phyloP scores from a whole-genome alignment of 768 basidiomycete species.

The Clavulina sp. region DNA sequence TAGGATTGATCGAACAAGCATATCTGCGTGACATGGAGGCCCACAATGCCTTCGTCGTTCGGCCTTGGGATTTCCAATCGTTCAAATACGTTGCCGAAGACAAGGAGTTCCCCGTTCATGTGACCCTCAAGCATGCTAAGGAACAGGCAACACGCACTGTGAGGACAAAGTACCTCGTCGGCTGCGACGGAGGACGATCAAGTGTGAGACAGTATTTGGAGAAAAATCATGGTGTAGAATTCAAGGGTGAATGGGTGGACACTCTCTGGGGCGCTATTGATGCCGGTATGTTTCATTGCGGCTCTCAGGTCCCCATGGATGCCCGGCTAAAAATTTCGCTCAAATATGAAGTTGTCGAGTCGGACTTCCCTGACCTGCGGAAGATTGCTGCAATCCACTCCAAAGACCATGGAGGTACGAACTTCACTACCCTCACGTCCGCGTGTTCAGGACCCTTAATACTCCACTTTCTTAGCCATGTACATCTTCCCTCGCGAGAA shows the following conservation, averaged over 20 bases:
- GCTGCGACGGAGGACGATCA: constrained; percentile 13
- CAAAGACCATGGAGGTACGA: not conserved
- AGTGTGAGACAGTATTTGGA: constrained; percentile 16
- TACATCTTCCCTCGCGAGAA: constrained; percentile 1
- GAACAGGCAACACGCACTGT: constrained; percentile 6
- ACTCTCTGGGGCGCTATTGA: constrained; percentile 15
- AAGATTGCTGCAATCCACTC: constrained; percentile 1
- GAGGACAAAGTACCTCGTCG: constrained; percentile 14
- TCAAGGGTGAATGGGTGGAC: constrained; percentile 14
- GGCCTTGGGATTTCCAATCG: not conserved
- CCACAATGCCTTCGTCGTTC: not conserved
- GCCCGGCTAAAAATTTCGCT: no score
- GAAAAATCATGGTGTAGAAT: constrained; percentile 7
- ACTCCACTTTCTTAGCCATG: not conserved
- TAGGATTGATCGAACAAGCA: constrained; percentile 5
- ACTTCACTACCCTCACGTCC: not conserved
- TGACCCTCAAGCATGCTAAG: constrained; percentile 5
- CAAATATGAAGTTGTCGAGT: not conserved
- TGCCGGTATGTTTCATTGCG: no score
- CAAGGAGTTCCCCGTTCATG: constrained; percentile 4
- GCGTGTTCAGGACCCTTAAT: not conserved
- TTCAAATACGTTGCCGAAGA: not conserved
- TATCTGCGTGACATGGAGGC: constrained; percentile 1
- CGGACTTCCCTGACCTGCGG: constrained; percentile 1
- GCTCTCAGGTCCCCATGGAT: not conserved